Evolutionary conservation across 441 rosid species (phyloP).

Genomic region (Syzygium syzygioides): DNA sequence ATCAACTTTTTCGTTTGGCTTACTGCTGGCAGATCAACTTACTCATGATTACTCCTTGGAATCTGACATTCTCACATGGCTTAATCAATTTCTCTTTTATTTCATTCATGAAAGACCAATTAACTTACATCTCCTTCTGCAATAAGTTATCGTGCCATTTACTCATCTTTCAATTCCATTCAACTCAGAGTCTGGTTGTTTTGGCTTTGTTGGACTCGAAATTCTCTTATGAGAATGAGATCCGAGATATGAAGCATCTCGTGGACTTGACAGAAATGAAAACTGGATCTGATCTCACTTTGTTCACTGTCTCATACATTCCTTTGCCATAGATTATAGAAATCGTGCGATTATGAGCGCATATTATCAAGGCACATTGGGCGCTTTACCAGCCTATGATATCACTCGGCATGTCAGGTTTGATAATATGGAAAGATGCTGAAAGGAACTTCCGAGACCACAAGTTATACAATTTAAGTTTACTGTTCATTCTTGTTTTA

Average conservation of each 20-base stretch:
- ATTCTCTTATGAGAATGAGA: not conserved
- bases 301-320: not conserved
- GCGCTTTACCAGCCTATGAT: constrained; percentile 53
- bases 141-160: not conserved
- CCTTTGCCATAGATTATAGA: constrained; percentile 1
- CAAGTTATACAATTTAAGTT: no score
- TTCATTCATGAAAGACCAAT: not conserved
- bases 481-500: no score
- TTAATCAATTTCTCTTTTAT: not conserved
- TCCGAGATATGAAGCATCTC: not conserved
- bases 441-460: constrained; percentile 48
- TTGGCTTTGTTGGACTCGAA: not conserved
- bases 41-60: not conserved
- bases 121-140: not conserved
- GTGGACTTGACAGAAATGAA: not conserved
- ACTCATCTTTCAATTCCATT: not conserved
- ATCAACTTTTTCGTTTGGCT: not conserved
- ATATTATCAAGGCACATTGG: constrained; percentile 49
- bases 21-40: not conserved
- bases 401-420: constrained; percentile 51
- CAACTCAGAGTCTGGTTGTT: not conserved
- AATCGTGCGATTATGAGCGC: constrained; percentile 66
- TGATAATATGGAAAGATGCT: constrained; percentile 58
- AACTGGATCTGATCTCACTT: not conserved
- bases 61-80: not conserved